Conservation (phyloP, 257 asterid species). For the Verbena officinalis region DNA sequence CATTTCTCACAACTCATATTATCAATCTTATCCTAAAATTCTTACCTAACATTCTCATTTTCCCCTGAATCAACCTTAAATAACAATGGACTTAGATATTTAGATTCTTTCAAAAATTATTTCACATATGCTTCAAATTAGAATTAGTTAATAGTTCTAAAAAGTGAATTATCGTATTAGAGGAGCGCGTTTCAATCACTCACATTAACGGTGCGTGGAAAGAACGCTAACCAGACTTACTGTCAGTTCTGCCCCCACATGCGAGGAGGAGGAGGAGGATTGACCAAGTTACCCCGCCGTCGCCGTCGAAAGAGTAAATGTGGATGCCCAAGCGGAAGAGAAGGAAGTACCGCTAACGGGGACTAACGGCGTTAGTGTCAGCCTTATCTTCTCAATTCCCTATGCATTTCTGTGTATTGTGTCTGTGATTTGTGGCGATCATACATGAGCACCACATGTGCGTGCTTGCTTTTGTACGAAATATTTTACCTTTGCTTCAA, state of each 20-base stretch:
- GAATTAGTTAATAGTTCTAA: too few species aligned
- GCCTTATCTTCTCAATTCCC: constrained; percentile 38
- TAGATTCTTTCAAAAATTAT: too few species aligned
- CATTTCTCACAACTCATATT: constrained; percentile 9
- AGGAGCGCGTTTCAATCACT: constrained; percentile 1
- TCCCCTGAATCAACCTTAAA: background rate
- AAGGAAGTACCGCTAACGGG: constrained; percentile 8
- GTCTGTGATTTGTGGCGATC: constrained; percentile 1
- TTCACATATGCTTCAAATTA: too few species aligned
- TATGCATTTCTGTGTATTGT: constrained; percentile 13
- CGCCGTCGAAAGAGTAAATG: too few species aligned
- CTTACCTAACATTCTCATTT: background rate
- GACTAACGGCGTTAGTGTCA: constrained; percentile 22
- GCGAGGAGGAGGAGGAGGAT: constrained; percentile 21
- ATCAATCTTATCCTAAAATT: background rate
- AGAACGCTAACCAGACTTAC: constrained; percentile 6
- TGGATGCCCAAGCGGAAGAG: constrained; percentile 18
- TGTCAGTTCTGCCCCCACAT: constrained; percentile 28
- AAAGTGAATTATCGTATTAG: too few species aligned
- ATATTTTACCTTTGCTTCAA: background rate
- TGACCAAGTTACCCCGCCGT: constrained; percentile 32
- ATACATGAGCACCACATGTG: constrained; percentile 25
- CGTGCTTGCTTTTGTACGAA: constrained; percentile 13
- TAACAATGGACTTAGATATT: too few species aligned
- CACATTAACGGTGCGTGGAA: background rate